Evolutionary conservation across 2,329 filamentous ascomycete species (phyloP).

Genomic region (Trichophyton benhamiae): DNA sequence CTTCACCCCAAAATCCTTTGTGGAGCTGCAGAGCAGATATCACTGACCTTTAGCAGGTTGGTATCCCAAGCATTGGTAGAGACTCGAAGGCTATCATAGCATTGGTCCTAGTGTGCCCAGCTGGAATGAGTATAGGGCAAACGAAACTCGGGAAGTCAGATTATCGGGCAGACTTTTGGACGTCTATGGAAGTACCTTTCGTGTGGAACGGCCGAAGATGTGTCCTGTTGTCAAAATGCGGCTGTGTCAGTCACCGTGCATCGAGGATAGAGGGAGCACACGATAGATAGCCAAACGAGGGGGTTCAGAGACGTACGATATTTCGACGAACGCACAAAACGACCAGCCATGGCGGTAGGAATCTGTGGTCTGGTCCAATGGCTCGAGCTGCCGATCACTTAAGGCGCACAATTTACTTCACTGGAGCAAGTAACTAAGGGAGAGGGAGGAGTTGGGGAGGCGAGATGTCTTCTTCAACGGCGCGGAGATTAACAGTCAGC

Average conservation of each 20-base stretch:
- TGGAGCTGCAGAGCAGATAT: constrained; percentile 14
- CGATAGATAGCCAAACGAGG: not conserved
- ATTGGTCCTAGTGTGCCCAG: constrained; percentile 55
- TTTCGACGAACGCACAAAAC: constrained; percentile 62
- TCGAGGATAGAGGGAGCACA: constrained; percentile 9
- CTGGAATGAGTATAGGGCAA: not conserved
- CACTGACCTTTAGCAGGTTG: constrained; percentile 82
- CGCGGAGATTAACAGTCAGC: not conserved
- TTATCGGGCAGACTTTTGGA: constrained; percentile 1
- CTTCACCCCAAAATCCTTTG: not conserved
- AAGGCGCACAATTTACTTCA: not conserved
- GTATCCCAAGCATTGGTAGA: constrained; percentile 99
- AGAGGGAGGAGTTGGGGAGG: not conserved
- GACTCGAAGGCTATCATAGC: constrained; percentile 95
- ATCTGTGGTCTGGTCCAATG: not conserved
- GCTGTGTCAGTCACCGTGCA: constrained; percentile 17
- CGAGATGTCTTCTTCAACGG: not conserved
- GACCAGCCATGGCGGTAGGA: constrained; percentile 46
- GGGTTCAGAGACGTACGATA: constrained; percentile 45
- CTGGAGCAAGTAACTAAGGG: not conserved
- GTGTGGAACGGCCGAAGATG: constrained; percentile 90
- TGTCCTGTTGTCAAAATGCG: constrained; percentile 53
- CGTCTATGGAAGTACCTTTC: constrained; percentile 47
- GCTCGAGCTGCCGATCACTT: not conserved
- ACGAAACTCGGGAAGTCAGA: constrained; percentile 1